phyloP scores from a whole-genome alignment of 2,329 filamentous ascomycete genomes.

The Fusarium sp. region DNA sequence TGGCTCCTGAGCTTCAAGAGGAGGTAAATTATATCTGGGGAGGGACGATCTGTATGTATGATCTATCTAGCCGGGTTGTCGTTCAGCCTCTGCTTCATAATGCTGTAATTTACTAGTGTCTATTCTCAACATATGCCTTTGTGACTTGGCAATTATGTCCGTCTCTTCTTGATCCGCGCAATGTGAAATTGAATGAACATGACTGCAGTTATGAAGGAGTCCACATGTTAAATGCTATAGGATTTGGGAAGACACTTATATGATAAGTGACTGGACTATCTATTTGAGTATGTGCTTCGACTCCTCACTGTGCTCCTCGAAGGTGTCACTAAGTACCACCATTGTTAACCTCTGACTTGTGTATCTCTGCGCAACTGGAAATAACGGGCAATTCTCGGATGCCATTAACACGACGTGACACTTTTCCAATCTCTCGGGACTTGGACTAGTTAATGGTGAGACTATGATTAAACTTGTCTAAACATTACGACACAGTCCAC shows the following conservation, averaged over 20 bases:
- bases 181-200: neutral
- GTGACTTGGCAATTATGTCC: neutral
- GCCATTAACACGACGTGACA: neutral
- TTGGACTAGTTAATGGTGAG: neutral
- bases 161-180: neutral
- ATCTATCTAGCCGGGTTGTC: slow-evolving; percentile 42
- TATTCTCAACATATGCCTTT: slow-evolving; percentile 39
- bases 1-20: slow-evolving; percentile 22
- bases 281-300: neutral
- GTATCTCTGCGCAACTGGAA: neutral
- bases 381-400: neutral
- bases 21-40: slow-evolving; percentile 17
- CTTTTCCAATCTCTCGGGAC: neutral
- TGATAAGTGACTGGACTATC: neutral
- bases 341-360: neutral
- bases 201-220: neutral
- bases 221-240: neutral
- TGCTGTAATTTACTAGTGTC: slow-evolving; percentile 57
- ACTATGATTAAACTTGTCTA: neutral
- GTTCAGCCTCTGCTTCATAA: slow-evolving; percentile 53
- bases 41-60: slow-evolving; percentile 40
- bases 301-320: neutral
- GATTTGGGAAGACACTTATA: neutral
- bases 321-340: neutral
- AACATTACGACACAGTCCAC: neutral